Percentiles rank a stretch among this genome's conserved stretches.
phyloP scores from a whole-genome alignment of 208 protist genomes.

The Wallacemonas sp. region DNA sequence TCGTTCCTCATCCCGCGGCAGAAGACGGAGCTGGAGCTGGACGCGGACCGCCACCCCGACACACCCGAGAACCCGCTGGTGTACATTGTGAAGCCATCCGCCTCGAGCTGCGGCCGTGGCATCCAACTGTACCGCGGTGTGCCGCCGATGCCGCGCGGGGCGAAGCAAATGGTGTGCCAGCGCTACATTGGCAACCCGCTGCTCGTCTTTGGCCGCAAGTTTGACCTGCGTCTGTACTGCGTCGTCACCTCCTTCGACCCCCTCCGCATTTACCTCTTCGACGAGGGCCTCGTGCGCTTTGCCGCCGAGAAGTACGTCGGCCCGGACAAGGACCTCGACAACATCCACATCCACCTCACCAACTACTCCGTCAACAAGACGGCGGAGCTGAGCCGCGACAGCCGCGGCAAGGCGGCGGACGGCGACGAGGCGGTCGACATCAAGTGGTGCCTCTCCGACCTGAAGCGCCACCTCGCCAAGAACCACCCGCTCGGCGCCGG shows the following conservation, averaged over 20 bases:
- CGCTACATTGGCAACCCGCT: conserved; percentile 94
- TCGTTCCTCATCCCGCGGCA: conserved; percentile 89
- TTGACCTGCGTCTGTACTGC: conserved; percentile 95
- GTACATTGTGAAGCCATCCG: conserved; percentile 90
- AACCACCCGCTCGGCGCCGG: conserved; percentile 47
- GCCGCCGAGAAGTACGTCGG: conserved; percentile 92
- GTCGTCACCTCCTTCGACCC: conserved; percentile 91
- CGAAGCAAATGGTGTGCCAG: conserved; percentile 87
- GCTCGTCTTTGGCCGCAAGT: conserved; percentile 94
- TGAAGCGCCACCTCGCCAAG: conserved; percentile 60
- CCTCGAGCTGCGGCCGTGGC: conserved; percentile 89
- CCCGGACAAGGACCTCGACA: conserved; percentile 73
- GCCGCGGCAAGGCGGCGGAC: conserved; percentile 64
- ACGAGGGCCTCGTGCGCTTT: conserved; percentile 96
- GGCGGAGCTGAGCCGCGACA: conserved; percentile 65
- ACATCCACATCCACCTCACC: conserved; percentile 95
- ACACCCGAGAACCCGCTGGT: conserved; percentile 66
- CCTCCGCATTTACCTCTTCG: conserved; percentile 90
- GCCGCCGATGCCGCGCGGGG: conserved; percentile 64
- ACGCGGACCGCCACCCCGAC: conserved; percentile 63
- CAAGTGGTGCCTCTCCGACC: conserved; percentile 89
- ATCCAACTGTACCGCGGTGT: conserved; percentile 76
- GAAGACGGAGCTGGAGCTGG: conserved; percentile 49
- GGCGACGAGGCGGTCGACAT: conserved; percentile 83
- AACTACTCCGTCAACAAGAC: conserved; percentile 98